Evolutionary conservation across 768 basidiomycete genomes (phyloP), one percentile per base, ranked within the genome.

Genomic region (Pulveroboletus sp.): DNA sequence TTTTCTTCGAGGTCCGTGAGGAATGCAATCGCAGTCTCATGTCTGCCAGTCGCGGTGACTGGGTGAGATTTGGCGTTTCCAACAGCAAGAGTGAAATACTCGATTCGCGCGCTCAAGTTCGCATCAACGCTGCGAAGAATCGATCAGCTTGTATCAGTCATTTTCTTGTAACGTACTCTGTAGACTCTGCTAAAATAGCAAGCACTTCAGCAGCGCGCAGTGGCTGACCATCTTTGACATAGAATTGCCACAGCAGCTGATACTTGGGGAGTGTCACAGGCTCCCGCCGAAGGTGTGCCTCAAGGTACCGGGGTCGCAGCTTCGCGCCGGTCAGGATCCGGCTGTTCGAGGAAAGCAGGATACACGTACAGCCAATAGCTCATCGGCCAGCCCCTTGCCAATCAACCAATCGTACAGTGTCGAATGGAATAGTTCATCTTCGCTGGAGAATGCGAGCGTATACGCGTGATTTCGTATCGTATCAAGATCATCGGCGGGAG

Each of bases 1-100:
- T 94, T 93, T 68, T 99, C 97, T 72, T 97, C 94, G 17, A 97
- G 75, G 57, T 90, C 87, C 0, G 87, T 91, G n/a, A 95, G 78
- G 74, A 98, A 97, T 42, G 90, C 86, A 42, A 97, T 91, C n/a
- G 91, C 90, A 25, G 85, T 87, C 64, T 94, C 90, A 57, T 93
- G 87, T 49, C 81, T 76, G 10, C 87, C 86, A 25, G 81, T 78
- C 16, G 79, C 75, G 17, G 91, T 85, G 9, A 90, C 79, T 1
- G 90, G 87, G 63, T 94, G 91, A 14, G 95, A 95, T 69, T 97
- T 97, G 43, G 94, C 95, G 61, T 97, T 97, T 45, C 90, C 89
- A 36, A 97, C 87, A 1, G 97, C 93, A 41, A 97, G 81, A 1
- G 94, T 94, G 37, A 98, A 78, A 68, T 90, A 97, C 64, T 98